A percentile compares a stretch with the other conserved stretches of the same genome.
phyloP scores from a whole-genome alignment of 495 filamentous ascomycete species.

The Xylaria intraflava region DNA sequence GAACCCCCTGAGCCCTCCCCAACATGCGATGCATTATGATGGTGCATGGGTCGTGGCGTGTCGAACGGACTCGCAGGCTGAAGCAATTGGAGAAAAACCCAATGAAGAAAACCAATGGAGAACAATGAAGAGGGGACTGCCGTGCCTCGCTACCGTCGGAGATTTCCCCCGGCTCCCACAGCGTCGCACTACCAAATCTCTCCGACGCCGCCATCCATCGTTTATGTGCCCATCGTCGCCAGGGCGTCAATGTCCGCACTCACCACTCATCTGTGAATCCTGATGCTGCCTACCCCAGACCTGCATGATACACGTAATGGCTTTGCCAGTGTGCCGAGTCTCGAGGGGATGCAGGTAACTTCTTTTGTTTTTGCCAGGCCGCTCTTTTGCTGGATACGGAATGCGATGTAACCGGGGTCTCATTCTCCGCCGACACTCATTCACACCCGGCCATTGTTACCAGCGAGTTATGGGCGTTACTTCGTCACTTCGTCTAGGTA shows the following conservation, averaged over 20 bases:
- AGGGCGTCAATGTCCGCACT: background rate
- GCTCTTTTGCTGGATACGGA: background rate
- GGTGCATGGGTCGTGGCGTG: slow-evolving; percentile 3
- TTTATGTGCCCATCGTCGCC: background rate
- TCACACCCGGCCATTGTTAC: slow-evolving; percentile 6
- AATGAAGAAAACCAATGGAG: background rate
- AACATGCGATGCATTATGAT: slow-evolving; percentile 12
- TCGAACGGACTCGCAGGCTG: background rate
- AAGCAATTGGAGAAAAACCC: background rate
- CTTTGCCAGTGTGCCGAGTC: no score
- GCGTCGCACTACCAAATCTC: slow-evolving; percentile 6
- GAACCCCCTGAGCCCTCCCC: slow-evolving; percentile 9
- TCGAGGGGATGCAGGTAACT: no score
- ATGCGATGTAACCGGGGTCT: background rate
- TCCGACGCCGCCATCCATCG: slow-evolving; percentile 1
- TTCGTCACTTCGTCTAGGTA: no score
- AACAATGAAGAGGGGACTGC: background rate
- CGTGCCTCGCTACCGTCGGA: slow-evolving; percentile 4
- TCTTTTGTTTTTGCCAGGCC: no score
- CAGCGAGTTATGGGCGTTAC: background rate
- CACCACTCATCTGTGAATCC: no score
- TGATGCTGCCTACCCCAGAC: no score
- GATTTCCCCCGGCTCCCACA: slow-evolving; percentile 8
- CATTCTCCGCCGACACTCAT: background rate
- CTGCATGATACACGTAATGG: no score